Evolutionary conservation across 176 grass and related monocot species (phyloP), one percentile per base, ranked within the genome.

Genomic region (Tillandsia fasciculata): DNA sequence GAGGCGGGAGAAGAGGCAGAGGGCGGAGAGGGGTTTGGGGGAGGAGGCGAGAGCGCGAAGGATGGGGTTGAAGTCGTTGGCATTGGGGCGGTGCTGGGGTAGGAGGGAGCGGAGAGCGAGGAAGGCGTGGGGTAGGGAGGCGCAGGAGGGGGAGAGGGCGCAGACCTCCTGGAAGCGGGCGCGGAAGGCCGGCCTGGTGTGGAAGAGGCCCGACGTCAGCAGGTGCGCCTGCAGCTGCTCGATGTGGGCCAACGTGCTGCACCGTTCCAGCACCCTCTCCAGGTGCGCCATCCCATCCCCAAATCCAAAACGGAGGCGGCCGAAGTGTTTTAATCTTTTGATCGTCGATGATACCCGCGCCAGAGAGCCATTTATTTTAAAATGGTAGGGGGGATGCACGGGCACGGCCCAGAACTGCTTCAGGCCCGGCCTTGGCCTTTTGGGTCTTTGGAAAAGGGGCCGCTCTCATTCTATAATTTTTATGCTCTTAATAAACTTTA

Each of bases 151-250:
- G 22, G 82, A 54, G 73, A 78, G 73, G 29, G 74, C 63, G 9
- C 51, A 78, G 53, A 78, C 70, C 57, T 83, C 74, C 63, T 78
- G 7, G 54, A 83, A 52, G 12, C 65, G 86, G 49, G 74, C 58
- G 29, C 86, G 86, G 63, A 84, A 64, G 74, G 58, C 7, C 1
- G 66, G 53, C 49, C 14, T 24, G 14, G 63, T 20, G 52, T 26
- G 67, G 78, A 88, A 82, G 42, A 74, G 72, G 54, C 67, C 78
- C 9, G 83, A 86, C 76, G 80, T 70, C 78, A 89, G 74, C 74
- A 96, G 85, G 72, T 70, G 72, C 68, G 75, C 87, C 74, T 91
- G 92, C 59, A 88, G 77, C 72, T 91, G 92, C 78, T 84, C 82
- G 78, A 84, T 53, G 13, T 88, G 85, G 24, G 27, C 53, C 50